Base-by-base conservation (phyloP, 2,329 filamentous ascomycete species). In the Colletotrichum lupini region DNA sequence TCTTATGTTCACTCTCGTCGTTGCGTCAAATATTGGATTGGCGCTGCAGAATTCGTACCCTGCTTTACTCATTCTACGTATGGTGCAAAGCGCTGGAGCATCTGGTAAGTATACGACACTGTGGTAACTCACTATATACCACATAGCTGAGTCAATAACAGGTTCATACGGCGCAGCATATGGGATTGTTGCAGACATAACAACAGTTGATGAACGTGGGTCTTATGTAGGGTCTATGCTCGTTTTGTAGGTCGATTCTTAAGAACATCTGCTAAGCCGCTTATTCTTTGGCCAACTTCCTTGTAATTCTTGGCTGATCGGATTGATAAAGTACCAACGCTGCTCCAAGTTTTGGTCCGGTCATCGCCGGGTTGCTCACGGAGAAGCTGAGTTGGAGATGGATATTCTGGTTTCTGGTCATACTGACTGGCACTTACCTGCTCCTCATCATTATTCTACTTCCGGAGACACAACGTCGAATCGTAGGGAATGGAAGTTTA, bases 341-440 rank as follows among this genome's bases (percentile, higher is more conserved):
- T 30, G 32, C 83, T n/a, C 78, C 82, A 0, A 80, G 81, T 3
- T 64, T 83, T 9, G 82, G 86, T 0, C 89, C 89, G 0, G 82
- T 90, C 4, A 81, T 90, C 12, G 88, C 88, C 8, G 89, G 88
- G 4, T 75, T 88, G 3, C 77, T 91, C 4, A 82, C 82, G 7
- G 82, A 87, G 61, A 86, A 83, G 63, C 77, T 88, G 0, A 87
- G 87, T 4, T 90, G 88, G 88, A 80, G 84, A 63, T 81, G 82
- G 19, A 84, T 89, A 49, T 90, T 90, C 75, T 89, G 86, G 86
- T 87, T 89, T 66, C 76, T 90, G 37, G 79, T 85, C 1, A 87
- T 89, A 11, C 78, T 79, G 64, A 75, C 76, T 53, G 79, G 76
- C 1, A 80, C 79, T 1, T 84, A 84, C 64, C 76, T 86, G 16